These are phyloP conservation scores for Cavenderia fasciculata DNA, from an alignment of 78 protist genomes.

Conservation along the genomic window DNA sequence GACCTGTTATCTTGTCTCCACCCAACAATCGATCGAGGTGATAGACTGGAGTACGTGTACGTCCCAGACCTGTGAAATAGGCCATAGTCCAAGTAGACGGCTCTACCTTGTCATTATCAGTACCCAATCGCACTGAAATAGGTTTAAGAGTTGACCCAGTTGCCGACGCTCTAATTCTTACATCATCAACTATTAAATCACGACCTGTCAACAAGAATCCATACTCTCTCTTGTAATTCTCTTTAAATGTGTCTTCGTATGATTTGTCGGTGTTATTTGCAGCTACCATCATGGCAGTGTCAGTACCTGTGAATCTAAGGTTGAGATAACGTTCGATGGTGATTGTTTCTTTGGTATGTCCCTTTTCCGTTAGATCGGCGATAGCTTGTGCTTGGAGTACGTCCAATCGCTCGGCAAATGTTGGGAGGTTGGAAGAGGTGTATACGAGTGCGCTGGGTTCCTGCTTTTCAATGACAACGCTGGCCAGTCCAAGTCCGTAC, in stretches of 20 bases:
- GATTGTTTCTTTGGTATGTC: neutral
- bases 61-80: slow-evolving; percentile 29
- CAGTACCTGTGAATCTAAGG: slow-evolving; percentile 90
- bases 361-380: neutral
- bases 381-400: slow-evolving; percentile 27
- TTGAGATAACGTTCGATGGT: slow-evolving; percentile 68
- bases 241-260: slow-evolving; percentile 43
- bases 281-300: slow-evolving; percentile 83
- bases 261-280: slow-evolving; percentile 51
- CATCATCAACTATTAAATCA: slow-evolving; percentile 90
- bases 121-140: too few species aligned
- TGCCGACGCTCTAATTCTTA: slow-evolving; percentile 85
- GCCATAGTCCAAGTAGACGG: too few species aligned
- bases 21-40: slow-evolving; percentile 12
- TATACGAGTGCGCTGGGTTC: slow-evolving; percentile 76
- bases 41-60: slow-evolving; percentile 76
- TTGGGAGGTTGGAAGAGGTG: neutral
- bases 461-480: slow-evolving; percentile 69
- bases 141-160: slow-evolving; percentile 40
- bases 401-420: slow-evolving; percentile 10
- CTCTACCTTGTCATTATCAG: too few species aligned
- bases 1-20: slow-evolving; percentile 82
- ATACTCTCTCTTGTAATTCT: slow-evolving; percentile 84
- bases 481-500: slow-evolving; percentile 93
- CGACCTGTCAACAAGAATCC: slow-evolving; percentile 79